Evolutionary conservation across 345 rosid genomes (phyloP).

Genomic region (Streptanthus diversifolius): DNA sequence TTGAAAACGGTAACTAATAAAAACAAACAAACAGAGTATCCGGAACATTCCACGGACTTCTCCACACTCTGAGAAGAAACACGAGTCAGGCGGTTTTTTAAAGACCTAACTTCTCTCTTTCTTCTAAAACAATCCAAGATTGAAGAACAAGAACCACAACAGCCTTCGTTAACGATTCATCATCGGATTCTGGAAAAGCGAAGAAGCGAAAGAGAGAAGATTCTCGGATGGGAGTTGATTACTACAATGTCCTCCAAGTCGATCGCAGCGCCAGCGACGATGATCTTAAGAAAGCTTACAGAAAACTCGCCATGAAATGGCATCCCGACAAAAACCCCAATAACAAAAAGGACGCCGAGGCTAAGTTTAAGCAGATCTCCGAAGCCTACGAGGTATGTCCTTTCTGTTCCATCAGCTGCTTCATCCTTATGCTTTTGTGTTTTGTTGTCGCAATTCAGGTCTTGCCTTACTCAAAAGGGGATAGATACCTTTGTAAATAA

Average conservation of each 20-base stretch:
- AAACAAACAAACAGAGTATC: slow-evolving; percentile 14
- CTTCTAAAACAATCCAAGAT: background rate
- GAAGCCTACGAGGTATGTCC: slow-evolving; percentile 66
- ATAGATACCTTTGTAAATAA: too few species aligned
- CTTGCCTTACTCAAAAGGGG: too few species aligned
- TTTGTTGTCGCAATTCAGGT: too few species aligned
- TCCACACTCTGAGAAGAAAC: slow-evolving; percentile 25
- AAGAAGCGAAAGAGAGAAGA: slow-evolving; percentile 32
- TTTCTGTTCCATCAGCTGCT: too few species aligned
- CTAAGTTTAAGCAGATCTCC: slow-evolving; percentile 67
- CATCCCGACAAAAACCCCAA: slow-evolving; percentile 40
- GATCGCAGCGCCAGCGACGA: slow-evolving; percentile 52
- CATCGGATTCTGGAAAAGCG: slow-evolving; percentile 13
- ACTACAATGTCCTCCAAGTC: slow-evolving; percentile 54
- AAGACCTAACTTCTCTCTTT: background rate
- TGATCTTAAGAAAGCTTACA: slow-evolving; percentile 61
- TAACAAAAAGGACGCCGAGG: slow-evolving; percentile 63
- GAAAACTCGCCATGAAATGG: slow-evolving; percentile 48
- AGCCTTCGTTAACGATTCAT: too few species aligned
- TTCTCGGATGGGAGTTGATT: slow-evolving; percentile 67
- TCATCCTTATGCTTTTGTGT: too few species aligned
- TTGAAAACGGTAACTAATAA: too few species aligned
- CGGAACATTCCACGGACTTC: slow-evolving; percentile 38
- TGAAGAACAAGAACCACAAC: background rate
- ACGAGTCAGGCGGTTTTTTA: slow-evolving; percentile 5